These are phyloP conservation scores for Globisporangium spiculum DNA, from an alignment of 352 stramenopile genomes.

Conservation along the genomic window DNA sequence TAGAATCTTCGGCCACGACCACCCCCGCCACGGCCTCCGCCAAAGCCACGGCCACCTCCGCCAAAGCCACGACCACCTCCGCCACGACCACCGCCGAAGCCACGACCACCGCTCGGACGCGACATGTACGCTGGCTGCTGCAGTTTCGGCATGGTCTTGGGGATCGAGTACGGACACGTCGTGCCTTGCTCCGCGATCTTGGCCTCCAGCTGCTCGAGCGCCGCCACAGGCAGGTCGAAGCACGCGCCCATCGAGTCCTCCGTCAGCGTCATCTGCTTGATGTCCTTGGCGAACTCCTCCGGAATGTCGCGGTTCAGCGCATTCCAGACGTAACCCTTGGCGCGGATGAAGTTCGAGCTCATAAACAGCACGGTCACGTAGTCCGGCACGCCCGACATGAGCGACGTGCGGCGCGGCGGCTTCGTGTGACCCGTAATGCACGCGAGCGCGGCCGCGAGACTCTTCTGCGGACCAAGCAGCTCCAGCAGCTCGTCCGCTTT, in stretches of 20 bases:
- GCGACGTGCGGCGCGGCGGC: slow-evolving; percentile 68
- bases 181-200: slow-evolving; percentile 68
- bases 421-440: slow-evolving; percentile 91
- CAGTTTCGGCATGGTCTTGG: slow-evolving; percentile 74
- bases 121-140: slow-evolving; percentile 60
- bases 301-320: slow-evolving; percentile 85
- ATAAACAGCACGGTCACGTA: slow-evolving; percentile 88
- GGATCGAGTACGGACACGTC: slow-evolving; percentile 73
- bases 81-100: slow-evolving; percentile 34
- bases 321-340: slow-evolving; percentile 92
- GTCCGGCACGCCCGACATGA: slow-evolving; percentile 89
- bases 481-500: slow-evolving; percentile 67
- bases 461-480: slow-evolving; percentile 52
- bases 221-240: slow-evolving; percentile 86
- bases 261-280: slow-evolving; percentile 90
- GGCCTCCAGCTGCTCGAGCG: slow-evolving; percentile 60
- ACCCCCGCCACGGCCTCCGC: slow-evolving; percentile 31
- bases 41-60: slow-evolving; percentile 33
- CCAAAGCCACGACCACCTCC: slow-evolving; percentile 42
- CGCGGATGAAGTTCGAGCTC: slow-evolving; percentile 79
- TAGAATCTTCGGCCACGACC: slow-evolving; percentile 38
- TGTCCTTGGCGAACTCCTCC: slow-evolving; percentile 66
- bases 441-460: slow-evolving; percentile 79
- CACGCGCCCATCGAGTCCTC: slow-evolving; percentile 87
- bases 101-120: slow-evolving; percentile 38